These are phyloP conservation scores for Rhizopus delemar DNA, from an alignment of 371 early-diverging fungal species.

Conservation along the genomic window DNA sequence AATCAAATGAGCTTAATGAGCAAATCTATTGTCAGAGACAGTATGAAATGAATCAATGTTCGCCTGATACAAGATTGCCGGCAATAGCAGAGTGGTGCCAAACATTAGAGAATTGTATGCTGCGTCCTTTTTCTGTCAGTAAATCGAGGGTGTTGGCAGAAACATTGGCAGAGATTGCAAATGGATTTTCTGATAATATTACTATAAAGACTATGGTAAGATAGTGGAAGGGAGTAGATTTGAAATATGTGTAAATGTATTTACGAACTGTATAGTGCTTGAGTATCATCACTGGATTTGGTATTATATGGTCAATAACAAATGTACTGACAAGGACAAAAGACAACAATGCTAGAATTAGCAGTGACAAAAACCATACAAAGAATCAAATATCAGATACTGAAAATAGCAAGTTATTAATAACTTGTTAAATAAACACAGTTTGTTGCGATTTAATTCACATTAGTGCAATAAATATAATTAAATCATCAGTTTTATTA, in stretches of 20 bases:
- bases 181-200: slow-evolving; percentile 19
- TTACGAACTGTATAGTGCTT: background rate
- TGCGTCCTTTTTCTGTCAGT: slow-evolving; percentile 8
- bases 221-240: background rate
- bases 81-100: slow-evolving; percentile 15
- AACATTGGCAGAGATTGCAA: slow-evolving; percentile 15
- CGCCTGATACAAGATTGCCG: slow-evolving; percentile 12
- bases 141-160: slow-evolving; percentile 24
- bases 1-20: slow-evolving; percentile 14
- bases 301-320: slow-evolving; percentile 1
- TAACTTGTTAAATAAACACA: no score
- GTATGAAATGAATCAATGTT: slow-evolving; percentile 21
- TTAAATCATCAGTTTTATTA: no score
- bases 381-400: no score
- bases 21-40: slow-evolving; percentile 21
- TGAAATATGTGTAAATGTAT: background rate
- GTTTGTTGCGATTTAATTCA: no score
- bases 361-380: no score
- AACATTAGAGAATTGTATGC: slow-evolving; percentile 22
- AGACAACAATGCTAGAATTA: background rate
- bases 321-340: slow-evolving; percentile 1
- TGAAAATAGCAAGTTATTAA: no score
- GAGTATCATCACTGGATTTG: background rate
- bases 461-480: no score
- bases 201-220: slow-evolving; percentile 20